Evolutionary conservation across 2,329 filamentous ascomycete genomes (phyloP), one percentile per base, ranked within the genome.

Genomic region (Fusarium fracticaudum): DNA sequence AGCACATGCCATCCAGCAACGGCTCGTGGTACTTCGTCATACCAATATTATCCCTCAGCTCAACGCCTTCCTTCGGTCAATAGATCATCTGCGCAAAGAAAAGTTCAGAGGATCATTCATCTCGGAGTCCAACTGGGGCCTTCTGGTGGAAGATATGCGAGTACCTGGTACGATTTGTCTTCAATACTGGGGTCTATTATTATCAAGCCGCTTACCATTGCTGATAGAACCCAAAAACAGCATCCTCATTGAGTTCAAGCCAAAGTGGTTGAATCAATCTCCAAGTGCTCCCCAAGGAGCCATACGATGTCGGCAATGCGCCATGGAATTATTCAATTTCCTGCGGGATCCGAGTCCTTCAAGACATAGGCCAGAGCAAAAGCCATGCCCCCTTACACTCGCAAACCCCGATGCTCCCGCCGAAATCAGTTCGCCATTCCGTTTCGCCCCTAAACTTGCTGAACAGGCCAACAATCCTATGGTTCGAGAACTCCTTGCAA

Each of bases 261-360:
- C 94, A 20, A 96, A 96, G 82, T 96, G 94, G 94, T 88, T 96
- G 33, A 84, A 87, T 14, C 93, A 95, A 80, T 95, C 93, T 5
- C 93, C 91, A 8, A 91, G 89, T 43, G 93, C 93, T 0, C 94
- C 93, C 3, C 33, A 79, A 0, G 82, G 84, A 35, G 89, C 92
- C 45, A 87, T 85, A 58, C 87, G 92, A 58, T 96, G 94, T 83
- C 90, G 94, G 38, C 94, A 92, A 44, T 96, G 94, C 80, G 94
- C 94, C 43, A 84, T 84, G 51, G 82, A 85, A 70, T 78, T 85
- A 55, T 79, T 79, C 58, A 82, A 82, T 62, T 79, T 81, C 43
- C 62, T 83, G 57, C 78, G 75, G 47, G 79, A 83, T 60, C 77
- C 81, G 18, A 78, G 76, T 38, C 75, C 74, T 55, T 77, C 86